These are phyloP conservation scores for Phytopythium delawarense DNA, from an alignment of 352 stramenopile species.

Conservation along the genomic window DNA sequence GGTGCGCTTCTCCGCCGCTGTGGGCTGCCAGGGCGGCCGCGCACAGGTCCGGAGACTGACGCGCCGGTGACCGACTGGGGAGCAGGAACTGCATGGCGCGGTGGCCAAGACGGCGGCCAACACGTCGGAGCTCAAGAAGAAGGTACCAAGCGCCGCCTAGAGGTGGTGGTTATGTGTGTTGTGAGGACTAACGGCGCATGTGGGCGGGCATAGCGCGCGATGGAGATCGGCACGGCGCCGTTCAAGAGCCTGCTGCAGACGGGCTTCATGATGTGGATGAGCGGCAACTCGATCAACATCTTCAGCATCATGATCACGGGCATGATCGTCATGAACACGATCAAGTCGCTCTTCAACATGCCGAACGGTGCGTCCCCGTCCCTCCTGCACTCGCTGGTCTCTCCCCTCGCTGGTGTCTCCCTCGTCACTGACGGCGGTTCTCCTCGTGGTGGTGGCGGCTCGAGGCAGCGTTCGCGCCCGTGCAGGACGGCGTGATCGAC, in stretches of 20 bases:
- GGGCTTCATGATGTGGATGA: constrained; percentile 97
- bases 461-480: constrained; percentile 59
- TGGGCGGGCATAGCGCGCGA: constrained; percentile 56
- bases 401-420: not conserved
- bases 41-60: not conserved
- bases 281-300: constrained; percentile 92
- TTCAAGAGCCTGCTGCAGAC: constrained; percentile 93
- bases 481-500: constrained; percentile 75
- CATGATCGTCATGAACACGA: constrained; percentile 91
- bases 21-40: not conserved
- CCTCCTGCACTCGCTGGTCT: not conserved
- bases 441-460: not conserved
- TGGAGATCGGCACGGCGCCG: constrained; percentile 87
- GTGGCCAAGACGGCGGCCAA: constrained; percentile 62
- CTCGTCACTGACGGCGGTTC: not conserved
- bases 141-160: constrained; percentile 30
- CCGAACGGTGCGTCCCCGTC: constrained; percentile 33
- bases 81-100: constrained; percentile 45
- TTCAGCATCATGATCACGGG: constrained; percentile 94
- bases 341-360: constrained; percentile 89
- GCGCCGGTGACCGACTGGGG: not conserved
- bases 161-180: not conserved
- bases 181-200: not conserved
- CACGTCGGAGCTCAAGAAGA: constrained; percentile 85
- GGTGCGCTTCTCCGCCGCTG: constrained; percentile 18